These are phyloP conservation scores for Alternaria hordeiaustralica DNA, from an alignment of 2,329 filamentous ascomycete genomes.

Conservation along the genomic window DNA sequence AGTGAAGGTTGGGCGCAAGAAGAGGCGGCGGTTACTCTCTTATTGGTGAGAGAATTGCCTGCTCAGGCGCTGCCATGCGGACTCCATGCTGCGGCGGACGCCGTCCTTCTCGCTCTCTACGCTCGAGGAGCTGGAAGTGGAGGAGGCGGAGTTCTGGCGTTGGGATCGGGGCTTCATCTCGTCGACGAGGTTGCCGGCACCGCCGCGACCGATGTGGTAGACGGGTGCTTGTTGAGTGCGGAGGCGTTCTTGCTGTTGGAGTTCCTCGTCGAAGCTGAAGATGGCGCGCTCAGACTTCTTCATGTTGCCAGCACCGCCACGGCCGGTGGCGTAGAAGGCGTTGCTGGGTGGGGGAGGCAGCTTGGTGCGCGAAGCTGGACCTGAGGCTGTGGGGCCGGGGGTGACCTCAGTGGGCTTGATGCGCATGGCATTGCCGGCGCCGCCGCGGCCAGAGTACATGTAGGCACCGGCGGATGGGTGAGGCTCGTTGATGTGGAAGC, in stretches of 20 bases:
- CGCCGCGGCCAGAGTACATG: slow-evolving; percentile 63
- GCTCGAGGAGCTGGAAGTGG: slow-evolving; percentile 23
- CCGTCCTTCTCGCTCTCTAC: slow-evolving; percentile 37
- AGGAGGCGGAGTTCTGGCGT: slow-evolving; percentile 41
- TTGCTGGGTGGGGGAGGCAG: slow-evolving; percentile 55
- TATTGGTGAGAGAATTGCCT: slow-evolving; percentile 43
- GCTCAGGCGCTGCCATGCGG: slow-evolving; percentile 44
- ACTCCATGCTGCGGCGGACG: slow-evolving; percentile 44
- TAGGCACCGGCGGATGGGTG: slow-evolving; percentile 64
- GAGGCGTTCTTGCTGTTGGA: slow-evolving; percentile 63
- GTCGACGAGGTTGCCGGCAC: slow-evolving; percentile 62
- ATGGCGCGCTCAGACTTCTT: slow-evolving; percentile 62
- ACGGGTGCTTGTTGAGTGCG: slow-evolving; percentile 64
- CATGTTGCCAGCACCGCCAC: slow-evolving; percentile 72
- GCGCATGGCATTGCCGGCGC: slow-evolving; percentile 64
- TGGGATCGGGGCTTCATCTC: slow-evolving; percentile 42
- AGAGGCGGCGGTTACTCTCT: not conserved
- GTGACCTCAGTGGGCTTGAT: slow-evolving; percentile 63
- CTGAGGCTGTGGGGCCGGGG: slow-evolving; percentile 51
- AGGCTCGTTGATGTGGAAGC: slow-evolving; percentile 66
- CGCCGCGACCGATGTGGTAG: slow-evolving; percentile 69
- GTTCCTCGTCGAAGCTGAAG: slow-evolving; percentile 73
- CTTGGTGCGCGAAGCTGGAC: slow-evolving; percentile 58
- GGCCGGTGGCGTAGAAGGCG: slow-evolving; percentile 68
- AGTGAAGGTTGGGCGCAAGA: slow-evolving; percentile 1